These are phyloP conservation scores for Houttuynia cordata DNA, from an alignment of 164 flowering plant genomes.

Conservation along the genomic window DNA sequence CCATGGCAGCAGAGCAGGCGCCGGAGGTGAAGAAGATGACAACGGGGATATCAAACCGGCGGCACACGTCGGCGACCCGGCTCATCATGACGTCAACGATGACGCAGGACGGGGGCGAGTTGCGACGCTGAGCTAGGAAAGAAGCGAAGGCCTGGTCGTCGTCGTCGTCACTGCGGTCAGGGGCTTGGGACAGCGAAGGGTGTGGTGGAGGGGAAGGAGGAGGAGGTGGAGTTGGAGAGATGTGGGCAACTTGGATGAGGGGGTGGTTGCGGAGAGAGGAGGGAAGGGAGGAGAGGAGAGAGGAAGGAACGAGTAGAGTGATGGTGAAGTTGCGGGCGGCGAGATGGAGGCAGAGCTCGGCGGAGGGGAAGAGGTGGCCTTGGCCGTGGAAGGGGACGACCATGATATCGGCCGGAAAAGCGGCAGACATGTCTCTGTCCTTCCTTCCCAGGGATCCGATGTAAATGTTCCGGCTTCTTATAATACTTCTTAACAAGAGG, in stretches of 20 bases:
- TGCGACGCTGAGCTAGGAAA: slow-evolving; percentile 11
- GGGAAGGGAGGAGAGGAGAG: slow-evolving; percentile 26
- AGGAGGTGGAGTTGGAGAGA: slow-evolving; percentile 15
- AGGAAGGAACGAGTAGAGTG: slow-evolving; percentile 33
- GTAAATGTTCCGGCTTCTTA: too few species aligned
- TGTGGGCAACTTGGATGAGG: slow-evolving; percentile 12
- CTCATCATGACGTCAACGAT: slow-evolving; percentile 39
- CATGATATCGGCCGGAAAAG: slow-evolving; percentile 24
- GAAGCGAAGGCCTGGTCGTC: slow-evolving; percentile 9
- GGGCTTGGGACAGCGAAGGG: not conserved
- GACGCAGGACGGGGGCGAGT: slow-evolving; percentile 21
- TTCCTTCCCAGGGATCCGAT: too few species aligned
- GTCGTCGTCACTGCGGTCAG: slow-evolving; percentile 6
- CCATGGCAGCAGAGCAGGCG: slow-evolving; percentile 42
- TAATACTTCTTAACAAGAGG: too few species aligned
- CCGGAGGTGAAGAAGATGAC: slow-evolving; percentile 45
- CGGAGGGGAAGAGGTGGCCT: slow-evolving; percentile 46
- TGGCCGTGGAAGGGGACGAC: slow-evolving; percentile 40
- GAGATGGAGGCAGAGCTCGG: slow-evolving; percentile 43
- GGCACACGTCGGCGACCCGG: slow-evolving; percentile 25
- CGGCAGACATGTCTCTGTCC: too few species aligned
- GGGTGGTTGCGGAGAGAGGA: slow-evolving; percentile 21
- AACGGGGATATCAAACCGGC: slow-evolving; percentile 19
- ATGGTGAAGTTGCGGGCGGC: slow-evolving; percentile 17
- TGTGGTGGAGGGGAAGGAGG: slow-evolving; percentile 5